These are phyloP conservation scores for Alternaria incomplexa DNA, from an alignment of 2,329 filamentous ascomycete genomes.

Conservation along the genomic window DNA sequence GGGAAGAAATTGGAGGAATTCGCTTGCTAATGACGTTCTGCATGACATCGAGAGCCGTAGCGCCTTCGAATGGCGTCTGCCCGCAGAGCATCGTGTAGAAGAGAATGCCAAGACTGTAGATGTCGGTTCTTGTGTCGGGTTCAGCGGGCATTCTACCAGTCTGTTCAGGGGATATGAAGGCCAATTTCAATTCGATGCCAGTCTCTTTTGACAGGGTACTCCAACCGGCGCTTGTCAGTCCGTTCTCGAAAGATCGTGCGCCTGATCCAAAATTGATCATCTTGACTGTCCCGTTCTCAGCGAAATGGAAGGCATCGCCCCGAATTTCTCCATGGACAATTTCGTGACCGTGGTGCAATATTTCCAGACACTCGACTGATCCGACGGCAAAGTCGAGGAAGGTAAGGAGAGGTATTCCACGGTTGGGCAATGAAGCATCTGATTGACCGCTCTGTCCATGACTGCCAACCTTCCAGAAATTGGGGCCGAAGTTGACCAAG, in stretches of 20 bases:
- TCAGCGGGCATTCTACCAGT: slow-evolving; percentile 92
- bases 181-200: slow-evolving; percentile 85
- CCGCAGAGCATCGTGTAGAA: slow-evolving; percentile 80
- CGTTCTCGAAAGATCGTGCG: slow-evolving; percentile 86
- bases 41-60: slow-evolving; percentile 85
- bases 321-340: slow-evolving; percentile 91
- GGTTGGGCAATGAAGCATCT: slow-evolving; percentile 39
- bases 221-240: slow-evolving; percentile 84
- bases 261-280: slow-evolving; percentile 87
- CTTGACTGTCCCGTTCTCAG: slow-evolving; percentile 74
- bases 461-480: slow-evolving; percentile 46
- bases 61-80: slow-evolving; percentile 78
- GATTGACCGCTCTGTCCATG: slow-evolving; percentile 24
- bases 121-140: slow-evolving; percentile 85
- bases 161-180: slow-evolving; percentile 93
- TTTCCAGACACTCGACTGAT: slow-evolving; percentile 82
- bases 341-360: slow-evolving; percentile 86
- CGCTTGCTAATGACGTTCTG: slow-evolving; percentile 84
- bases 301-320: slow-evolving; percentile 90
- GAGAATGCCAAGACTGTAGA: slow-evolving; percentile 87
- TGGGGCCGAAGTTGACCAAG: slow-evolving; percentile 77
- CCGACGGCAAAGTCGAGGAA: slow-evolving; percentile 94
- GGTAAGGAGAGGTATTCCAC: slow-evolving; percentile 71
- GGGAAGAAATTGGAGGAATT: slow-evolving; percentile 75
- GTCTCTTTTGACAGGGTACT: slow-evolving; percentile 79